These are phyloP conservation scores for Gymnopus androsaceus DNA, from an alignment of 1,284 basidiomycete genomes.

Conservation along the genomic window DNA sequence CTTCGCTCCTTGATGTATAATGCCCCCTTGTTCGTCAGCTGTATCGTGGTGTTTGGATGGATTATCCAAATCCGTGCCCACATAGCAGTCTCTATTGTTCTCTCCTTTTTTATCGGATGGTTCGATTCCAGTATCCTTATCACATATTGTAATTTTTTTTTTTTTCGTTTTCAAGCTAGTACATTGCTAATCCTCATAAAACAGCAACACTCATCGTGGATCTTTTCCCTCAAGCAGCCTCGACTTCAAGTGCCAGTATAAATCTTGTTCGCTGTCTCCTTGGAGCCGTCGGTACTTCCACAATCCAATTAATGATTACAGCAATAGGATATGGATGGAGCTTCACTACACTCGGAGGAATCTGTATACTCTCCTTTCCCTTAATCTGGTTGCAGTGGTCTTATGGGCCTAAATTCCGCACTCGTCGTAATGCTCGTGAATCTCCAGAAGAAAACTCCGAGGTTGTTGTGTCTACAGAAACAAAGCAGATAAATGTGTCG, in stretches of 20 bases:
- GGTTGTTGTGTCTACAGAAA: too few species aligned
- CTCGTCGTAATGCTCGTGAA: too few species aligned
- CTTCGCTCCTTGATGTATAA: background rate
- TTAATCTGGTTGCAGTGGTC: too few species aligned
- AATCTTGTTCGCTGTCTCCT: constrained; percentile 7
- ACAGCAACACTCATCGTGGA: constrained; percentile 9
- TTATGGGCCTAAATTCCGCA: too few species aligned
- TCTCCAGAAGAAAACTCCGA: too few species aligned
- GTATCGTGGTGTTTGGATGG: constrained; percentile 5
- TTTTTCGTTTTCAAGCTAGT: background rate
- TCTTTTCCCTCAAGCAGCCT: constrained; percentile 1
- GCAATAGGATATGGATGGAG: constrained; percentile 5
- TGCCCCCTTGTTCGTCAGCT: constrained; percentile 1
- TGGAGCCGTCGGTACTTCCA: constrained; percentile 8
- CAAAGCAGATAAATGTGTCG: too few species aligned
- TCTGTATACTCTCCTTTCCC: background rate
- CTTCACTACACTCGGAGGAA: constrained; percentile 4
- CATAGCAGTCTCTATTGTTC: constrained; percentile 3
- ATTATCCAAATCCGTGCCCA: background rate
- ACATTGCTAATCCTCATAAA: background rate
- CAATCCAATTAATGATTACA: constrained; percentile 2
- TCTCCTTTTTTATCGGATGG: constrained; percentile 11
- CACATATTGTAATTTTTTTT: constrained; percentile 1
- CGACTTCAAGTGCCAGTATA: background rate
- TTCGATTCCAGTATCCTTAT: constrained; percentile 4